Percentiles rank a stretch among this genome's conserved stretches.
These are phyloP conservation scores for Fremontodendron californicum DNA, from an alignment of 345 rosid species.

Conservation along the genomic window DNA sequence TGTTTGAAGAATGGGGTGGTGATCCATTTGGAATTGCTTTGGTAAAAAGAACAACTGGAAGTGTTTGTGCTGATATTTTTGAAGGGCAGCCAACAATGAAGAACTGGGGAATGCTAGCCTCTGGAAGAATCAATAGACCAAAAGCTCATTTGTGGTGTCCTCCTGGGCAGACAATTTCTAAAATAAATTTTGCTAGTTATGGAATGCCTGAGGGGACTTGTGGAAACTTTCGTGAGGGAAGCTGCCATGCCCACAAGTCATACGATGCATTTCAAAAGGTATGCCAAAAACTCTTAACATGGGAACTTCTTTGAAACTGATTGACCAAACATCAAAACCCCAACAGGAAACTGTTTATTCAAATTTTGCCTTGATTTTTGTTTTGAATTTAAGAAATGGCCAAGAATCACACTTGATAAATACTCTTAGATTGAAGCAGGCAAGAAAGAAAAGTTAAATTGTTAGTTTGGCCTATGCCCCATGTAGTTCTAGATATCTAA, in stretches of 20 bases:
- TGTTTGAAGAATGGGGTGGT: constrained; percentile 91
- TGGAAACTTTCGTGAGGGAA: constrained; percentile 50
- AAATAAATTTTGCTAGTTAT: constrained; percentile 65
- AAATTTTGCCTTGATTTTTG: too few relatives aligned
- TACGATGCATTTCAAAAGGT: constrained; percentile 40
- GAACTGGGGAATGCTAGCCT: constrained; percentile 27
- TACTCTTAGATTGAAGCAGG: too few relatives aligned
- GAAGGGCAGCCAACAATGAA: constrained; percentile 49
- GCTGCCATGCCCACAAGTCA: constrained; percentile 63
- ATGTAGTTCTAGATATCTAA: not conserved
- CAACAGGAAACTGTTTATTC: too few relatives aligned
- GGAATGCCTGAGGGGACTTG: constrained; percentile 59
- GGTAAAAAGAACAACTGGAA: constrained; percentile 53
- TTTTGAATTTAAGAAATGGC: too few relatives aligned
- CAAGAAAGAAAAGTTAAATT: too few relatives aligned
- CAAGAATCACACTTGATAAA: too few relatives aligned
- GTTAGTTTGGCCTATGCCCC: too few relatives aligned
- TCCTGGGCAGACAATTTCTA: constrained; percentile 47
- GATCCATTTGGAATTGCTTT: constrained; percentile 67
- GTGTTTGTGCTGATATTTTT: constrained; percentile 36
- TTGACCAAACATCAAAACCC: too few relatives aligned
- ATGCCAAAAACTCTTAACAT: not conserved
- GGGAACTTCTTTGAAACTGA: not conserved
- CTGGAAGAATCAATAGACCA: constrained; percentile 16
- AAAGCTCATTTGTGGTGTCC: constrained; percentile 55